Evolutionary conservation across 2,329 filamentous ascomycete genomes (phyloP), one percentile per base, ranked within the genome.

Genomic region (Fusarium anthophilum): DNA sequence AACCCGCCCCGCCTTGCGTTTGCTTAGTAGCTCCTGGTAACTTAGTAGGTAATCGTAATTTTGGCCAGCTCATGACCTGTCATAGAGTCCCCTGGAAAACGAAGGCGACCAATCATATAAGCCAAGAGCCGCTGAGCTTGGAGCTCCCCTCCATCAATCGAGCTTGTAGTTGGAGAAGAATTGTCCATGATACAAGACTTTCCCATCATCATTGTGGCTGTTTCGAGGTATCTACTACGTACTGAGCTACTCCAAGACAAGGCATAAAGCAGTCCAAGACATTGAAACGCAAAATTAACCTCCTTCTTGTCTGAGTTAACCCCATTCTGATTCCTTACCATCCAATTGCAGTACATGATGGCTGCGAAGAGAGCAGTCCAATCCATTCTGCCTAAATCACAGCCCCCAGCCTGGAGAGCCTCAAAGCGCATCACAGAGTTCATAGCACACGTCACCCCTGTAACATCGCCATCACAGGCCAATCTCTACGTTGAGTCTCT

Each of bases 351-450:
- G 32, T 44, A 26, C 45, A 62, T 37, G 43, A 74, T 74, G 71
- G 62, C 58, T 53, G 55, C 58, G 43, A 74, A 56, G 28, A 62
- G 67, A 41, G 32, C 53, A 50, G 71, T 44, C 22, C 71, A 74
- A 53, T 58, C 32, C 20, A 57, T 74, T 69, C 55, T 74, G 67
- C 67, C 71, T 57, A 74, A 74, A 69, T 61, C 71, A 43, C 43
- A 65, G n/a, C 26, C 50, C 41, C 70, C 69, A 35, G 39, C 63
- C 39, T 99, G 96, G 96, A 87, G 87, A 2, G 74, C 95, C 2
- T 97, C 94, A 2, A 91, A 93, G 15, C 87, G 91, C 1, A 84
- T 96, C 13, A 88, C 90, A 2, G 95, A 98, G 82, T 99, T 99
- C 81, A 79, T 98, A 50, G 96, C 93, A 6, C 91, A 95, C 45